Evolutionary conservation across 805 yeast species (phyloP), one percentile per base, ranked within the genome.

Genomic region (Zygoascus ofunaensis): DNA sequence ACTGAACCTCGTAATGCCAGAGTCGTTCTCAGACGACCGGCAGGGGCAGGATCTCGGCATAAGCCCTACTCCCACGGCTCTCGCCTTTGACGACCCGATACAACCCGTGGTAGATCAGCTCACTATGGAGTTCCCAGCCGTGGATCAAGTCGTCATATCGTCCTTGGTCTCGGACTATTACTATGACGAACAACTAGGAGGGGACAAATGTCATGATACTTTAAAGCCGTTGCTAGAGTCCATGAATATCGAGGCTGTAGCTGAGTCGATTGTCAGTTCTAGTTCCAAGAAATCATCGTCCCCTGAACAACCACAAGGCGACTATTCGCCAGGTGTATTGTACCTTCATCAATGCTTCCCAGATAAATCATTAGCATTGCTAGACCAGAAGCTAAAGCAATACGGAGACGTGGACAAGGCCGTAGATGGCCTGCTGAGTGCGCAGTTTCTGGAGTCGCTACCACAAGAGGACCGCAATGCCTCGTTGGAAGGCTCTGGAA

Each of bases 301-400:
- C 12, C 30, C 7, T 26, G 30, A 26, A 8, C 12, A 7, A 8
- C 10, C 10, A 26, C 10, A 26, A 7, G 7, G 10, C 12, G 30
- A 26, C 10, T 26, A 26, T 26, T 26, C 30, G 7, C 5, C n/a
- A 5, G 41, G 24, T 37, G 41, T 37, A 12, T 4, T 37, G 19
- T 37, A 37, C 39, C 46, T 52, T 21, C 26, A 26, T 22, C 47
- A 51, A 44, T 50, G 50, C 19, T 52, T 52, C 42, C 56, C 56
- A 8, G 39, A 42, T 10, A 34, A 49, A 18, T 42, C 54, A 5
- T 14, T 20, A 14, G 41, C 46, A 3, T n/a, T 28, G 1, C 21
- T 52, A 8, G 33, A 41, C 17, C 46, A 30, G 14, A 49, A 49
- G 24, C 46, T 49, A 19, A 39, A 38, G 20, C 21, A 32, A 7